Evolutionary conservation across 129 eudicot genomes (phyloP), one percentile per base, ranked within the genome.

Genomic region (Flaveria brownii): DNA sequence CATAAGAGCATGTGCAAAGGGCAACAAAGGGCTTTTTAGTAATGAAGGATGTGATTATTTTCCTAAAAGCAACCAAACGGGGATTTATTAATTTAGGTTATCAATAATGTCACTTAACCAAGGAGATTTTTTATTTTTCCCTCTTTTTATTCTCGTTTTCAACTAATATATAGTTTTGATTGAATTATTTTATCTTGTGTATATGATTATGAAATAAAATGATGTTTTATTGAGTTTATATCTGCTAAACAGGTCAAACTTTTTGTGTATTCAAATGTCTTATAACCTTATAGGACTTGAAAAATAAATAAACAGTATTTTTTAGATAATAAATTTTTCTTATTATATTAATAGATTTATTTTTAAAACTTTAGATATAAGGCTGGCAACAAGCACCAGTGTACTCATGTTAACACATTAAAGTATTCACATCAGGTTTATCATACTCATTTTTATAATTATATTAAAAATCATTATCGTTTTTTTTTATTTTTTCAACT

Each of bases 21-120:
- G 57, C 28, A 22, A 42, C 54, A 0, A 23, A 74, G 70, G 84
- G 56, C 73, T 60, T 71, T 78, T 45, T 71, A 71, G 79, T 74
- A 52, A 73, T 64, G 60, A 28, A 43, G 26, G 78, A 62, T 61
- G 60, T 63, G 65, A 47, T 70, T 78, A 70, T 70, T 70, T 70
- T 60, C 82, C 71, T 78, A 78, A 70, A 78, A 36, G 52, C 39
- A 52, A 66, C 17, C 68, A 64, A 9, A 52, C 36, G 16, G 12
- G 42, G 50, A 65, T 73, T 54, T 49, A 26, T 28, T 63, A 62
- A 22, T 52, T 39, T 39, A 54, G 20, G 68, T 25, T 80, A 64
- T 80, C 79, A 42, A 73, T 80, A 62, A 64, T 80, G 49, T 52
- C 83, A 80, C 61, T 79, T 72, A 75, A 77, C 81, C 62, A 11